Base-by-base conservation (phyloP, 2,329 filamentous ascomycete genomes). In the Pyrenophora teres region DNA sequence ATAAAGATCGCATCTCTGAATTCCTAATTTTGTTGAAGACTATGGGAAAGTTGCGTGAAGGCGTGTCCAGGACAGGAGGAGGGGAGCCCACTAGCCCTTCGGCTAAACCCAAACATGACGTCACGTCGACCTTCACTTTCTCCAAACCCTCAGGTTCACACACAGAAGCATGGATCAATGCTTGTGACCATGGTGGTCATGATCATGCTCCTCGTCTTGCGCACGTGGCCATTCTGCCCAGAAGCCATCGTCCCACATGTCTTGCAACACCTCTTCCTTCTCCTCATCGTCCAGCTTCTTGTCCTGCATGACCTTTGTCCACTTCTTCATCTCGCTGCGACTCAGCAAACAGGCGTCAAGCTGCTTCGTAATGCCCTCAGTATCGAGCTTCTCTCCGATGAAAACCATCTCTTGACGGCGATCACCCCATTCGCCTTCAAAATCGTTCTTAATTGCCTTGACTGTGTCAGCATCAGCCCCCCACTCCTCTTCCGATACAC, bases 321-420 rank as follows among this genome's bases (percentile, higher is more conserved):
- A 77, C 38, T 62, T 62, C 47, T 64, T 60, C 69, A 74, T 76
- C 70, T 90, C 87, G 0, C 68, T 68, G 18, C 87, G 81, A n/a
- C 79, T 78, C 2, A 90, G 68, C 19, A 90, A 67, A 61, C 87
- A 89, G 2, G 68, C 71, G 61, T 90, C 83, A 3, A 90, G 68
- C 30, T 80, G 67, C 4, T 69, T 71, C 19, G 78, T 81, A 13
- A 90, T 73, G 0, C 74, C 78, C 4, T 68, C 64, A 1, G 77
- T 64, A 42, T 88, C 78, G 12, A 90, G 76, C 4, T 79, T 78
- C 69, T 89, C 86, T 0, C 87, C 87, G 50, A 91, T 90, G 54
- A 90, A 88, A 2, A 90, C 87, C 6, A 90, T 68, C 68, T 90
- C 87, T 66, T 90, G 87, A 2, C 87, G 77, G 1, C 87, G 78